Percentiles rank a stretch among this genome's conserved stretches.
Conservation (phyloP, 2,329 filamentous ascomycete species). For the Dactylonectria macrodidyma region DNA sequence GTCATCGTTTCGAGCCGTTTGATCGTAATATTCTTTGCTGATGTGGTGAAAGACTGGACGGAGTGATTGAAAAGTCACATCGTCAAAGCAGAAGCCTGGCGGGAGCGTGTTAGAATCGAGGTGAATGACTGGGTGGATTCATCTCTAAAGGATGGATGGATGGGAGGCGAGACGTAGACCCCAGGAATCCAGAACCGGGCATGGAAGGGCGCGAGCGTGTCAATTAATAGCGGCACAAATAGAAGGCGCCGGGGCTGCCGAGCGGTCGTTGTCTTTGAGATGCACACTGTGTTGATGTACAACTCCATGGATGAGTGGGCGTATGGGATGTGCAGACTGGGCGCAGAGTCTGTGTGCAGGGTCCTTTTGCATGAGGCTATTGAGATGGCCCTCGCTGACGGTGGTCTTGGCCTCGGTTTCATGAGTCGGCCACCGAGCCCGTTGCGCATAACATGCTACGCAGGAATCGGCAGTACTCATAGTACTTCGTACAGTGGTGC, state of each 20-base stretch:
- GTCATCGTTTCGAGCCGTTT: background rate
- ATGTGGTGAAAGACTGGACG: background rate
- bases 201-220: slow-evolving; percentile 44
- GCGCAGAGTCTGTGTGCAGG: background rate
- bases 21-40: background rate
- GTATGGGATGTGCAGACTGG: background rate
- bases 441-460: no score
- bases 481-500: background rate
- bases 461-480: no score
- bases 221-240: slow-evolving; percentile 41
- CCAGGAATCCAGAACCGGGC: slow-evolving; percentile 26
- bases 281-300: slow-evolving; percentile 4
- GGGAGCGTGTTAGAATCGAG: background rate
- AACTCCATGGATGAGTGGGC: slow-evolving; percentile 8
- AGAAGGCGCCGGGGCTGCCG: slow-evolving; percentile 18
- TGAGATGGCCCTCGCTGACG: background rate
- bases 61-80: background rate
- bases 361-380: background rate
- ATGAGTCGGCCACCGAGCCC: background rate
- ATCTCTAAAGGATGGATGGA: background rate
- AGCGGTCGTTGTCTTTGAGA: background rate
- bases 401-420: background rate
- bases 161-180: slow-evolving; percentile 15
- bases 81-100: background rate
- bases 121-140: background rate